Conservation (phyloP, 371 early-diverging fungal species). For the Blakeslea trispora region DNA sequence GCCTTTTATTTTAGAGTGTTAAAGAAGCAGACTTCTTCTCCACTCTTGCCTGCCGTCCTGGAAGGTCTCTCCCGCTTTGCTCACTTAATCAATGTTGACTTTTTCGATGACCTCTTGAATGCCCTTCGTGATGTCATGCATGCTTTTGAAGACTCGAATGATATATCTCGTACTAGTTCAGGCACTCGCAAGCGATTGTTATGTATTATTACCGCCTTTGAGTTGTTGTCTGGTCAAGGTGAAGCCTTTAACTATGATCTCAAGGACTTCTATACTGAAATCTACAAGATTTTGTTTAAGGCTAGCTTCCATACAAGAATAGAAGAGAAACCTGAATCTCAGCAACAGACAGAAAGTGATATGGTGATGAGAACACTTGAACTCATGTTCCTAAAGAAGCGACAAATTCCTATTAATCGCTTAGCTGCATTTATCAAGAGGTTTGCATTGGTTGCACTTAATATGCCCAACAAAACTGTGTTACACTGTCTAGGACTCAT, state of each 20-base stretch:
- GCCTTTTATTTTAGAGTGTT: slow-evolving; percentile 91
- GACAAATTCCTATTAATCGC: slow-evolving; percentile 73
- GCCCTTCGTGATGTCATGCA: slow-evolving; percentile 81
- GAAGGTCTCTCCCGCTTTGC: slow-evolving; percentile 91
- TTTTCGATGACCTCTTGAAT: slow-evolving; percentile 86
- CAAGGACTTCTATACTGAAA: slow-evolving; percentile 78
- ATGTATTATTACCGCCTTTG: slow-evolving; percentile 86
- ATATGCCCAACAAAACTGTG: slow-evolving; percentile 52
- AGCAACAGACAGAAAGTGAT: slow-evolving; percentile 70
- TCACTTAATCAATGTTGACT: slow-evolving; percentile 92
- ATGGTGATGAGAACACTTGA: slow-evolving; percentile 79
- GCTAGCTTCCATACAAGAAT: slow-evolving; percentile 68
- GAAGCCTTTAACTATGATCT: slow-evolving; percentile 88
- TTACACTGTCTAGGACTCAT: slow-evolving; percentile 38
- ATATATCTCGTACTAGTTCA: slow-evolving; percentile 37
- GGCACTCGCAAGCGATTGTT: slow-evolving; percentile 72
- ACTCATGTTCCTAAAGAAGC: slow-evolving; percentile 77
- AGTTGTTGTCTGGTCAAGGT: slow-evolving; percentile 85
- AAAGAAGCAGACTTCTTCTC: slow-evolving; percentile 78
- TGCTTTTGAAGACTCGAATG: slow-evolving; percentile 35
- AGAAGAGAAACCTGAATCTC: slow-evolving; percentile 49
- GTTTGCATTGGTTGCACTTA: slow-evolving; percentile 55
- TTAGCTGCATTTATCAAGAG: slow-evolving; percentile 74
- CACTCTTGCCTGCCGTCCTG: slow-evolving; percentile 81
- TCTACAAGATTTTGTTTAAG: slow-evolving; percentile 76